Base-by-base conservation (phyloP, 306 rosid species). In the Sicyos baderoa region DNA sequence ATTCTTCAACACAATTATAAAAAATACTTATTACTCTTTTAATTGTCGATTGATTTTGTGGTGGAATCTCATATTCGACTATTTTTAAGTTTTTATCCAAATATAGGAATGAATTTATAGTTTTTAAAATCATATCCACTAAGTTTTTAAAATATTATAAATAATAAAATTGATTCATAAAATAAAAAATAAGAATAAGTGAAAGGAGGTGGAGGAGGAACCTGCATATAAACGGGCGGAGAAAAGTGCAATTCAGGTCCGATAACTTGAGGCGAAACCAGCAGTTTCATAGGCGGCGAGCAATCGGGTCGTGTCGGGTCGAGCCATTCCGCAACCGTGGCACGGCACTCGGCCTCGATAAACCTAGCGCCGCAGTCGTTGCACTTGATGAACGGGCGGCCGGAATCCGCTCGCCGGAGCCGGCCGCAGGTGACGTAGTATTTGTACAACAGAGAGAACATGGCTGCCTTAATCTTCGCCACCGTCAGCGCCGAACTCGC, bases 201-300 rank as follows among this genome's bases (percentile, higher is more conserved):
- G n/a, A n/a, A n/a, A n/a, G n/a, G n/a, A n/a, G n/a, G n/a, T n/a
- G n/a, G n/a, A n/a, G n/a, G n/a, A n/a, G n/a, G n/a, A n/a, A 88
- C 97, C 96, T 92, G 97, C 2, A 86, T 71, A 9, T 82, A 54
- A 73, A 92, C 44, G 3, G 79, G 56, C 53, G 97, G 96, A 76
- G 97, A 92, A 82, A 87, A 89, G 0, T 83, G 71, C 13, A 92
- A 70, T 64, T 92, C 93, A 13, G 97, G 96, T 1, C 97, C 96
- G 82, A 92, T 75, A 66, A 83, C 81, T 79, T 86, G 87, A 32
- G 84, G 80, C 13, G 95, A 70, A 62, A 68, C 80, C 16, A 91
- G 80, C 69, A 79, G 64, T 68, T 79, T 84, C 47, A 86, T 74
- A 3, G 62, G 49, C 27, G 62, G 49, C 27, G 79, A 74, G 79